Conservation (phyloP, 441 rosid genomes). For the Gossypium gossypioides region DNA sequence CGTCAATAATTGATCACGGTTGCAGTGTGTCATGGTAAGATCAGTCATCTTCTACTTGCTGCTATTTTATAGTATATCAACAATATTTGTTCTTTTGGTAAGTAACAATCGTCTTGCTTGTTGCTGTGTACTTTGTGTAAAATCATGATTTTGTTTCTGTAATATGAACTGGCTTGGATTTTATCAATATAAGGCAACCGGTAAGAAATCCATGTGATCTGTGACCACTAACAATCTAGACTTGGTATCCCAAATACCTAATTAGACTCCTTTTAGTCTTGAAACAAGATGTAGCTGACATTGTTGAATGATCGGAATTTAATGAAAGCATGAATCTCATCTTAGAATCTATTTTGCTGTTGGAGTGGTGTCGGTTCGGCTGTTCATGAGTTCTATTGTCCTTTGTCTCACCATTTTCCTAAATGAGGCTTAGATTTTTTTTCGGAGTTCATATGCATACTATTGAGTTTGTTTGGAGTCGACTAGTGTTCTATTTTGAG, state of each 20-base stretch:
- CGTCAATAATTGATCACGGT: slow-evolving; percentile 2
- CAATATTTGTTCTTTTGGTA: background rate
- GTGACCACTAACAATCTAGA: background rate
- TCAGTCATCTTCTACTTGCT: background rate
- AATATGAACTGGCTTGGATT: background rate
- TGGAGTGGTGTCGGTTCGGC: background rate
- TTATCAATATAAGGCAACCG: background rate
- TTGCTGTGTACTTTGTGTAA: background rate
- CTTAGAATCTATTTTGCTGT: background rate
- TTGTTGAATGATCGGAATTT: background rate
- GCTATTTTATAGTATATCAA: background rate
- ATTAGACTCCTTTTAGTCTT: too few relatives aligned
- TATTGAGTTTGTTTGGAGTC: background rate
- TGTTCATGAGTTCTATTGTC: background rate
- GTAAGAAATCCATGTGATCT: background rate
- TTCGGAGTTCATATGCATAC: background rate
- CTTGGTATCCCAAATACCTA: too few relatives aligned
- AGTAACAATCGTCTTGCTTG: background rate
- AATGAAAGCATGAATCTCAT: background rate
- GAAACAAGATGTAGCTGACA: background rate
- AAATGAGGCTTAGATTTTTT: too few relatives aligned
- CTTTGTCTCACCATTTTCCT: too few relatives aligned
- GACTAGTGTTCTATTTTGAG: background rate
- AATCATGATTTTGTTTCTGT: background rate
- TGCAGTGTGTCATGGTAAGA: slow-evolving; percentile 3